Percentiles rank a stretch among this genome's conserved stretches.
These are phyloP conservation scores for Arthrobotrys musiformis DNA, from an alignment of 2,329 filamentous ascomycete species.

Conservation along the genomic window DNA sequence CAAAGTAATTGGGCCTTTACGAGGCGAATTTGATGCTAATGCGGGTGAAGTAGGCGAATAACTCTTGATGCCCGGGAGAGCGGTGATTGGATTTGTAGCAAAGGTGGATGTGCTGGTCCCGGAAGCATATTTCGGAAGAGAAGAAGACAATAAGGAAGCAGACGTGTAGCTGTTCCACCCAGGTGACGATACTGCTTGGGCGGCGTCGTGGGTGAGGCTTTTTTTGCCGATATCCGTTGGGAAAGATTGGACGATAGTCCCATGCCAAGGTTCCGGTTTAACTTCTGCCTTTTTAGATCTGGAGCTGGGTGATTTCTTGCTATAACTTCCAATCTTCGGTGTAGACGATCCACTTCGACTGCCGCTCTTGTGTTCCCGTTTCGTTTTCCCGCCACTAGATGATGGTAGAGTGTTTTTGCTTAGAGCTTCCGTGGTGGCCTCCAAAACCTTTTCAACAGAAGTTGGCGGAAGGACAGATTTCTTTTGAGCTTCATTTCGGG, in stretches of 20 bases:
- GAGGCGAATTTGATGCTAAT: constrained; percentile 38
- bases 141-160: constrained; percentile 38
- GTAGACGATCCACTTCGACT: constrained; percentile 52
- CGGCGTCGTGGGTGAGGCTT: constrained; percentile 29
- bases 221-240: constrained; percentile 42
- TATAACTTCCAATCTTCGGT: constrained; percentile 51
- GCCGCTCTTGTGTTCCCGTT: constrained; percentile 43
- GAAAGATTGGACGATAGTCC: constrained; percentile 45
- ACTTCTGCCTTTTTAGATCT: constrained; percentile 48
- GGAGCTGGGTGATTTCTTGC: constrained; percentile 50
- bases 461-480: constrained; percentile 56
- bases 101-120: constrained; percentile 51
- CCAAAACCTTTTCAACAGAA: constrained; percentile 56
- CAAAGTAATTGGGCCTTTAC: constrained; percentile 45
- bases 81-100: constrained; percentile 49
- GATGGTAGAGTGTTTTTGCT: constrained; percentile 52
- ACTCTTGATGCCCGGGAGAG: constrained; percentile 47
- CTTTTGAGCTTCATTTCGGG: constrained; percentile 56
- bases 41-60: constrained; percentile 49
- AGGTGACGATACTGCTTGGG: constrained; percentile 50
- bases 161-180: constrained; percentile 54
- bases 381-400: constrained; percentile 38
- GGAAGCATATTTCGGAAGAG: constrained; percentile 50
- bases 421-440: constrained; percentile 55
- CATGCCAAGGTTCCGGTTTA: constrained; percentile 50